Base-by-base conservation (phyloP, 495 filamentous ascomycete genomes). In the Penicillium parvum region DNA sequence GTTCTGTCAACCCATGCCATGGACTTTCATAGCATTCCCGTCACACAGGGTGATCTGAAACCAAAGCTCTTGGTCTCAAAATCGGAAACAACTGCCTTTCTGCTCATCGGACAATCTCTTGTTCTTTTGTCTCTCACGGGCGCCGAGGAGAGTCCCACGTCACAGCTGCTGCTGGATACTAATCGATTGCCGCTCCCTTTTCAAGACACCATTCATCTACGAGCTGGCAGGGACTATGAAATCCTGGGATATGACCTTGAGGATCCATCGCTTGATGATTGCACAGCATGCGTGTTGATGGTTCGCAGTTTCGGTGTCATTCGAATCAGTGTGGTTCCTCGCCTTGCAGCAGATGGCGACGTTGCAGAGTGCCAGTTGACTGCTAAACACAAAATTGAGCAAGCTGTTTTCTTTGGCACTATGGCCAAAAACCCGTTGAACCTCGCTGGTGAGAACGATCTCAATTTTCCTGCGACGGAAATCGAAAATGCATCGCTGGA, bases 321-420 rank as follows among this genome's bases (percentile, higher is more conserved):
- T 28, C 77, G 90, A 42, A 64, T 96, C 26, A 76, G 60, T 34
- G 62, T 66, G 27, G 52, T 62, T 15, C 65, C 67, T 43, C 58
- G 50, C 11, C 50, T 55, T 16, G 50, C 53, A 19, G 40, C 52
- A 16, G 47, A 50, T 19, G 45, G 39, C 9, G 60, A 52, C 9
- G 42, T 57, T 3, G 69, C 73, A 15, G 60, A 63, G 41, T 52
- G 55, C 9, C 61, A 62, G 17, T 72, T 91, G 14, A 88, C 87
- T 1, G 85, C 86, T 6, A 89, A 85, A 58, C 85, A 80, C 57
- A 96, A 91, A 62, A 73, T 99, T 30, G 89, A 96, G 53, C 91
- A 97, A 60, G 91, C 91, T 10, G 82, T 96, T 3, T 96, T 95
- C 67, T 97, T 85, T 59, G 88, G 90, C 1, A 79, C 77, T 15